A percentile compares a stretch with the other conserved stretches of the same genome.
Evolutionary conservation across 225 moss, liverwort and hornwort species (phyloP).

Genomic region (Straminergon stramineum): DNA sequence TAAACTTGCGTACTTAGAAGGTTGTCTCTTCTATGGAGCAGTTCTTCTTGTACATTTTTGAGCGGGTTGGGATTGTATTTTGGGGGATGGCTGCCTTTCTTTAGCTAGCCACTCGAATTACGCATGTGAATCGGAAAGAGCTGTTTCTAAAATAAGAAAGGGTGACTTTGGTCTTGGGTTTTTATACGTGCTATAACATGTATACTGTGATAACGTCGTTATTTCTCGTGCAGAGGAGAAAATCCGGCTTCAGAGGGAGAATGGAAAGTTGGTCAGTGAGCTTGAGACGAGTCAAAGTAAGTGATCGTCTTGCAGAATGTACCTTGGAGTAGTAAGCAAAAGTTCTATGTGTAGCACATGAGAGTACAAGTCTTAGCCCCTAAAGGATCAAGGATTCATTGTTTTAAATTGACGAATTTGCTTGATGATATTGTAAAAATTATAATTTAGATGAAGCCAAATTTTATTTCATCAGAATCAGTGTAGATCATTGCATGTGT

Average conservation of each 20-base stretch:
- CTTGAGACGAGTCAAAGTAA: conserved; percentile 51
- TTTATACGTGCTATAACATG: neutral
- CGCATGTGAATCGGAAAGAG: neutral
- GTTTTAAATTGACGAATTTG: neutral
- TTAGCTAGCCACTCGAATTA: neutral
- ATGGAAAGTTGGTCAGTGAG: conserved; percentile 27
- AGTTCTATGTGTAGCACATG: neutral
- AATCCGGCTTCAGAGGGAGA: conserved; percentile 32
- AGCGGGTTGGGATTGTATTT: neutral
- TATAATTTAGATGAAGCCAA: neutral
- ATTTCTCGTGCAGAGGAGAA: conserved; percentile 25
- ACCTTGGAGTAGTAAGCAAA: neutral
- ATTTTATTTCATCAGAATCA: neutral
- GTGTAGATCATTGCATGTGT: neutral
- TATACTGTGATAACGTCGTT: neutral
- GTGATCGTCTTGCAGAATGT: neutral
- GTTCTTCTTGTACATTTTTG: neutral
- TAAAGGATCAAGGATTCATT: neutral
- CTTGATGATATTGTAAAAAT: neutral
- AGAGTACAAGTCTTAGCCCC: neutral
- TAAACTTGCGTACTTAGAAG: conserved; percentile 48
- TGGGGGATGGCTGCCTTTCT: neutral
- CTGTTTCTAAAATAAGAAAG: neutral
- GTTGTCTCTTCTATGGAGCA: conserved; percentile 10
- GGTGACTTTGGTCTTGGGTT: neutral